Base-by-base conservation (phyloP, 2,329 filamentous ascomycete species). In the Fusarium virguliforme region DNA sequence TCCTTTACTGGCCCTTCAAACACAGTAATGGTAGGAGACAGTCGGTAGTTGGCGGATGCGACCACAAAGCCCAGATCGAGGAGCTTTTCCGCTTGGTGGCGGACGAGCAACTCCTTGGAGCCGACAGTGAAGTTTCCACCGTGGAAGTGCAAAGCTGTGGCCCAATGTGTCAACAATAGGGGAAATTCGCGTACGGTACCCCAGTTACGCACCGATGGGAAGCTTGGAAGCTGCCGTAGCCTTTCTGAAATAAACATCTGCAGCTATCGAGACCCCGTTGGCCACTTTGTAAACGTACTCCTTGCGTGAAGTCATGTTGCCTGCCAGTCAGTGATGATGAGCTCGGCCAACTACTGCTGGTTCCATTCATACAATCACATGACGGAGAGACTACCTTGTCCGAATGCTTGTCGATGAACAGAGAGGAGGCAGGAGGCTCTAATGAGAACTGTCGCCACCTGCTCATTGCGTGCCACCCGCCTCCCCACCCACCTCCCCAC, bases 1-100 rank as follows among this genome's bases (percentile, higher is more conserved):
- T 56, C 53, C 12, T 24, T 56, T 8, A 56, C 53, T 56, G 53
- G 53, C 15, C 53, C 53, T 56, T 56, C 53, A 56, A 41, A 56
- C 53, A 40, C 53, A 8, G 53, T 40, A 12, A 56, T 56, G 18
- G 53, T 56, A 41, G 53, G 53, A 28, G 53, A 56, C 53, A 56
- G 53, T 40, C 53, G 10, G 37, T 56, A 56, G 37, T 56, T 40
- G 37, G 53, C 34, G 37, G 53, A 56, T 12, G 41, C 53, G 10
- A 56, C 53, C 34, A 40, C 53, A 41, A 56, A 56, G 22, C 53
- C 53, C 24, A 56, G 53, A 38, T 56, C 35, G 34, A 56, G 12
- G 53, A 56, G 53, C 24, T 56, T 56, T 13, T 41, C 35, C 22
- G 37, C 53, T 26, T 56, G 37, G 34, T 38, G 34, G 34, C 34